Evolutionary conservation across 371 early-diverging fungal genomes (phyloP).

Genomic region (Capniomyces stellatus): DNA sequence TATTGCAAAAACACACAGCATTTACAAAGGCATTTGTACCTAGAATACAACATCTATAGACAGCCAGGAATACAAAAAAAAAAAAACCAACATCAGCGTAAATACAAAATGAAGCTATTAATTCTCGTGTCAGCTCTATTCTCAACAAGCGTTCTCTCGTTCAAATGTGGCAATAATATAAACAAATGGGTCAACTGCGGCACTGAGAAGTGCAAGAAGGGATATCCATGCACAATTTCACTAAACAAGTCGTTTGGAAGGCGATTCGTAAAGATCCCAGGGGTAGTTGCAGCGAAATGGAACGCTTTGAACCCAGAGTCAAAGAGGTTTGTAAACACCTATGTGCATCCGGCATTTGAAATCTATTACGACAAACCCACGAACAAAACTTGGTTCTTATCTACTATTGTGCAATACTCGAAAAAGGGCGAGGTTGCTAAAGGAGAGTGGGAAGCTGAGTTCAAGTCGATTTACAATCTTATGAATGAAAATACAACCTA

Average conservation of each 20-base stretch:
- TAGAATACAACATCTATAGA: too few species aligned
- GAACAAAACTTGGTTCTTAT: neutral
- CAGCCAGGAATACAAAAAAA: too few species aligned
- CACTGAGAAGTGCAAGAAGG: neutral
- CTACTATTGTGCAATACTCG: neutral
- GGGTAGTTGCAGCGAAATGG: neutral
- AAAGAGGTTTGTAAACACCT: neutral
- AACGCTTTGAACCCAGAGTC: neutral
- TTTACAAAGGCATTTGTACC: too few species aligned
- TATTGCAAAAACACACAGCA: too few species aligned
- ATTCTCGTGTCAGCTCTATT: too few species aligned
- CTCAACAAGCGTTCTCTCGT: too few species aligned
- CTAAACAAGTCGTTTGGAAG: neutral
- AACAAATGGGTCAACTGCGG: neutral
- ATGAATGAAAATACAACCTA: neutral
- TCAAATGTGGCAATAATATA: neutral
- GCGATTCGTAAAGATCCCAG: neutral
- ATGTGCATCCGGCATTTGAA: neutral
- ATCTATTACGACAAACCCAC: neutral
- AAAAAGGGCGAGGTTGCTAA: neutral
- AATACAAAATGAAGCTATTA: too few species aligned
- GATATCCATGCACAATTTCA: neutral
- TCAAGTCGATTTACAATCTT: neutral
- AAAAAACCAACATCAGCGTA: too few species aligned
- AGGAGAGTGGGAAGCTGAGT: neutral